phyloP scores from a whole-genome alignment of 345 rosid species.

The Aegle marmelos region DNA sequence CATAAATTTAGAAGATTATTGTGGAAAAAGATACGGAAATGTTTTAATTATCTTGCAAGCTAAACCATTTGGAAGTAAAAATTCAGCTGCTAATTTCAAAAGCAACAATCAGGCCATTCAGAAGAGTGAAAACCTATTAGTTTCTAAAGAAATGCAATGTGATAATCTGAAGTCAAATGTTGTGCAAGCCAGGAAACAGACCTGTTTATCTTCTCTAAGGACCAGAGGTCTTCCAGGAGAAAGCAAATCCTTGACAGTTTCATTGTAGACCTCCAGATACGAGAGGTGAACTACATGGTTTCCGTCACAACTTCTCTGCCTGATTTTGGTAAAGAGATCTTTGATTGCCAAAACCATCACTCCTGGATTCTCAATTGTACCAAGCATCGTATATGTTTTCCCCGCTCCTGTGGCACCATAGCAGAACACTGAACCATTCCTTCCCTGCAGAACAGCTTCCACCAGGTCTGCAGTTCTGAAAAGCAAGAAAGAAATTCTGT shows the following conservation, averaged over 20 bases:
- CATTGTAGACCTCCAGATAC: conserved; percentile 93
- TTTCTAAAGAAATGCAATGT: not conserved
- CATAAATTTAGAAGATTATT: not conserved
- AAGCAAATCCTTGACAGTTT: conserved; percentile 89
- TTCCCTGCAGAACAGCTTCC: conserved; percentile 85
- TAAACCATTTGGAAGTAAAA: not conserved
- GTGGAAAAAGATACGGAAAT: not conserved
- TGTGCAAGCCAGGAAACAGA: conserved; percentile 17
- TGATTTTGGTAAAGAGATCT: conserved; percentile 79
- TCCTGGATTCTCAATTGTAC: conserved; percentile 89
- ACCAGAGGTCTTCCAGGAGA: conserved; percentile 95
- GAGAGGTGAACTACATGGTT: conserved; percentile 87
- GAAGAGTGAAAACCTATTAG: not conserved
- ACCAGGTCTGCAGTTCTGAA: conserved; percentile 88
- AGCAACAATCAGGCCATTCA: not conserved
- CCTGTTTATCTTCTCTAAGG: conserved; percentile 95
- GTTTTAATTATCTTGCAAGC: not conserved
- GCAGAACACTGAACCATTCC: conserved; percentile 97
- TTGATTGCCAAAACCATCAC: conserved; percentile 97
- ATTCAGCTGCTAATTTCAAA: not conserved
- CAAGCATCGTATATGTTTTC: conserved; percentile 92
- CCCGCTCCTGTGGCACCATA: conserved; percentile 99
- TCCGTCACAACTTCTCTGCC: conserved; percentile 86
- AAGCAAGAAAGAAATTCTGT: not conserved
- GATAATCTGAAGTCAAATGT: not conserved